phyloP scores from a whole-genome alignment of 192 early-diverging fungal genomes.

The Backusella tarrabulga region DNA sequence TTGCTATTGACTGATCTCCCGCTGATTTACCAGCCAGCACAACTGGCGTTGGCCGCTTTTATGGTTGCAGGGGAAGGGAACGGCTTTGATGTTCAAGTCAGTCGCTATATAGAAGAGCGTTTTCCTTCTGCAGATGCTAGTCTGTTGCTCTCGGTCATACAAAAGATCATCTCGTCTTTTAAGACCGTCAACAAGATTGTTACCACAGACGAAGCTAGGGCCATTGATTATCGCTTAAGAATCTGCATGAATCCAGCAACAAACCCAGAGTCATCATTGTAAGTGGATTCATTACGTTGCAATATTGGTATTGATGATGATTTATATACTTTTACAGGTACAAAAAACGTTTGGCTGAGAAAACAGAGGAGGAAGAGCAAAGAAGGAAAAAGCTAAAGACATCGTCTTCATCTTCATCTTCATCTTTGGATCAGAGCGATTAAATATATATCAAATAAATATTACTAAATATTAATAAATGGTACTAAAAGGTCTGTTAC shows the following conservation, averaged over 20 bases:
- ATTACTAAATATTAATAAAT: too few relatives aligned
- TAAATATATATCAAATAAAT: background rate
- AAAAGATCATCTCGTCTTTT: conserved; percentile 51
- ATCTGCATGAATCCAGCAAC: conserved; percentile 74
- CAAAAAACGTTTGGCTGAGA: conserved; percentile 12
- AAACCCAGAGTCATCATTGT: conserved; percentile 65
- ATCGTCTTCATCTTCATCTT: background rate
- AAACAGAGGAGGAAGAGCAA: background rate
- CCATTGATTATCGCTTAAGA: conserved; percentile 62
- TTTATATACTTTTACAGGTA: background rate
- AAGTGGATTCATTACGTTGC: conserved; percentile 1
- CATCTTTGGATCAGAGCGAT: background rate
- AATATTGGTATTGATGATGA: background rate
- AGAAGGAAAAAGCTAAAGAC: background rate
- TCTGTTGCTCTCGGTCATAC: conserved; percentile 7
- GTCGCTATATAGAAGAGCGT: conserved; percentile 39
- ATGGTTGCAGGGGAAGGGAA: conserved; percentile 57
- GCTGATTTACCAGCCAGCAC: conserved; percentile 74
- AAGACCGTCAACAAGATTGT: conserved; percentile 37
- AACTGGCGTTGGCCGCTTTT: conserved; percentile 70
- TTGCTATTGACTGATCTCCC: conserved; percentile 71
- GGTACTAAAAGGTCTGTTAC: too few relatives aligned
- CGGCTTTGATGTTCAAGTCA: conserved; percentile 36
- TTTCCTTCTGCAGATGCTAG: conserved; percentile 46
- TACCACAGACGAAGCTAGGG: conserved; percentile 48